Conservation (phyloP, 768 basidiomycete species). For the Lentinula edodes region DNA sequence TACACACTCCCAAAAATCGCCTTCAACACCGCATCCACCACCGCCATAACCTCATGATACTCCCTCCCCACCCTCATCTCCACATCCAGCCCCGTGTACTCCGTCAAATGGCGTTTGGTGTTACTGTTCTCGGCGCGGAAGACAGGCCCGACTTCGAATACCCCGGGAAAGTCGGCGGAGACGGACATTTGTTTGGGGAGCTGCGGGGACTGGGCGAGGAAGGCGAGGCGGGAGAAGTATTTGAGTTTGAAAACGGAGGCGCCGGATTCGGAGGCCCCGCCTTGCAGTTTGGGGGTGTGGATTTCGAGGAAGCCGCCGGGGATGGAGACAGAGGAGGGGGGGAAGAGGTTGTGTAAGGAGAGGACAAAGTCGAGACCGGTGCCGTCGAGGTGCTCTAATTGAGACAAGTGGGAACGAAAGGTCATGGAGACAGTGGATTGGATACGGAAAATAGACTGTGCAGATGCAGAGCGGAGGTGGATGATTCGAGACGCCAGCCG, state of each 20-base stretch:
- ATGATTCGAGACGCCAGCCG: slow-evolving; percentile 44
- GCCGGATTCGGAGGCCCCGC: slow-evolving; percentile 45
- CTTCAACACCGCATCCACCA: not conserved
- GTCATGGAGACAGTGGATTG: not conserved
- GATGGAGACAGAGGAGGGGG: slow-evolving; percentile 18
- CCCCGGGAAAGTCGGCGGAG: slow-evolving; percentile 44
- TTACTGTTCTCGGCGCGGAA: slow-evolving; percentile 29
- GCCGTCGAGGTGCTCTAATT: slow-evolving; percentile 15
- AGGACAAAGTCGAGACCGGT: slow-evolving; percentile 28
- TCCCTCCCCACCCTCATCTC: slow-evolving; percentile 49
- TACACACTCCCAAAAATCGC: not conserved
- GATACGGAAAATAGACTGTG: not conserved
- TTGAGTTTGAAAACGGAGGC: slow-evolving; percentile 47
- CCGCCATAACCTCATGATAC: slow-evolving; percentile 30
- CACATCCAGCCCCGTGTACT: slow-evolving; percentile 50
- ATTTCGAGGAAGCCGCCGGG: slow-evolving; percentile 36
- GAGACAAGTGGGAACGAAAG: slow-evolving; percentile 39
- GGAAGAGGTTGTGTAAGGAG: slow-evolving; percentile 35
- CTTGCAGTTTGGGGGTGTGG: slow-evolving; percentile 48
- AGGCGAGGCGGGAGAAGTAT: slow-evolving; percentile 45
- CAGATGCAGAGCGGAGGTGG: slow-evolving; percentile 29
- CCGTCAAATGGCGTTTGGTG: slow-evolving; percentile 51
- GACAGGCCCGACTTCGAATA: slow-evolving; percentile 42
- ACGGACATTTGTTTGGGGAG: slow-evolving; percentile 53
- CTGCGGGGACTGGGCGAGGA: slow-evolving; percentile 48